phyloP scores from a whole-genome alignment of 148 eudicot species.

The Simmondsia chinensis region DNA sequence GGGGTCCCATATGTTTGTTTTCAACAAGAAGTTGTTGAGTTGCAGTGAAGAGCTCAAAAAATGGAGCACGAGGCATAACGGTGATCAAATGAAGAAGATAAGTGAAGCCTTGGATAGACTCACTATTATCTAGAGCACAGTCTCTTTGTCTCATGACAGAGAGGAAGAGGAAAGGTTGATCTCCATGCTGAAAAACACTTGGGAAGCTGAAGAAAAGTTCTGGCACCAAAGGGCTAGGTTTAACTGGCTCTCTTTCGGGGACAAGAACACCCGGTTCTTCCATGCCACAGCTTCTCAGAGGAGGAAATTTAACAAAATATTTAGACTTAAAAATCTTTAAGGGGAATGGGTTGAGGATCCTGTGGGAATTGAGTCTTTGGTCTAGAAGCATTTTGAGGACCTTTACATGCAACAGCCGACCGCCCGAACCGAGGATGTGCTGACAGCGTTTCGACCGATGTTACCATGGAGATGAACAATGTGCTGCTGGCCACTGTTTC shows the following conservation, averaged over 20 bases:
- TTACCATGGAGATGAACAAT: not conserved
- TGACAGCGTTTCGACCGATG: no score
- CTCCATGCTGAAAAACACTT: no score
- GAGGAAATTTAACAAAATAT: not conserved
- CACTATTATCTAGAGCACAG: no score
- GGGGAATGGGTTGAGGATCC: not conserved
- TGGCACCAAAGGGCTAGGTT: not conserved
- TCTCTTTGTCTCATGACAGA: no score
- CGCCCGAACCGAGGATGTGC: not conserved
- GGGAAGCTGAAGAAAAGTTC: not conserved
- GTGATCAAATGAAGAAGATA: no score
- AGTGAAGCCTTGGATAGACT: no score
- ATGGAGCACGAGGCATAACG: no score
- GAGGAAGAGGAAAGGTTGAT: no score
- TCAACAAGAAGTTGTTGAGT: no score
- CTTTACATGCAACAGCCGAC: no score
- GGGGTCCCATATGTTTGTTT: no score
- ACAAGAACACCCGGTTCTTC: conserved; percentile 1
- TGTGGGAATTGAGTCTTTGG: not conserved
- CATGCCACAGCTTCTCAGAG: not conserved
- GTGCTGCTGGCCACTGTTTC: not conserved
- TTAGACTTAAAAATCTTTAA: not conserved
- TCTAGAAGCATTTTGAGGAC: not conserved
- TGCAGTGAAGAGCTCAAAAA: no score
- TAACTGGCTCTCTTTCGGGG: not conserved